Evolutionary conservation across 257 asterid species (phyloP), one percentile per base, ranked within the genome.

Genomic region (Gentiana straminea): DNA sequence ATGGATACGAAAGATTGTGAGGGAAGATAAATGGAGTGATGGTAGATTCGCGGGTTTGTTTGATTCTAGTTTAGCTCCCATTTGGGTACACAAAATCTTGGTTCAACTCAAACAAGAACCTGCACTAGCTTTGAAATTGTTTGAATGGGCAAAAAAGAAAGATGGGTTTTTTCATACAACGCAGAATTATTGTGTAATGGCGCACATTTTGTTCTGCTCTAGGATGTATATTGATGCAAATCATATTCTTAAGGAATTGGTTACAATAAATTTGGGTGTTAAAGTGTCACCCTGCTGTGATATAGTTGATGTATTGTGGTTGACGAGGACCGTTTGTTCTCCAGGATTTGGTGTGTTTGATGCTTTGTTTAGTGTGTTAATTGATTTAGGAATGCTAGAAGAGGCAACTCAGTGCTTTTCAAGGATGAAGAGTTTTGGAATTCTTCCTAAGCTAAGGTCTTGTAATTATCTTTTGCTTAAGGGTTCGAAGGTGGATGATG

Each of bases 341-440:
- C 84, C 89, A 3, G 92, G 97, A 51, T 81, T 74, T 54, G 95
- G 94, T 46, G 89, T 90, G 43, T 90, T 84, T 64, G 96, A 86
- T 67, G 76, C 75, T 35, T 74, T 86, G 33, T 86, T 86, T 66
- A 78, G 86, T 64, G 94, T 81, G 37, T 67, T 84, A 52, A 71
- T 90, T 69, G 94, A 86, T 67, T 61, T 79, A 73, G 95, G 79
- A 6, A 68, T 74, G 77, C 77, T 81, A 12, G 88, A 82, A 66
- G 98, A 86, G 68, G 98, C 96, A 44, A 72, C 72, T 60, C 78
- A 77, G 49, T 86, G 89, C 73, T 90, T 90, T 71, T 52, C 68
- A 66, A 77, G 71, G 81, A 86, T 90, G 98, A 81, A 61, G 68
- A 66, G 58, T 60, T 78, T 62, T 58, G 81, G 71, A 59, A 74